phyloP scores from a whole-genome alignment of 164 flowering plant species.

The Piper longum region DNA sequence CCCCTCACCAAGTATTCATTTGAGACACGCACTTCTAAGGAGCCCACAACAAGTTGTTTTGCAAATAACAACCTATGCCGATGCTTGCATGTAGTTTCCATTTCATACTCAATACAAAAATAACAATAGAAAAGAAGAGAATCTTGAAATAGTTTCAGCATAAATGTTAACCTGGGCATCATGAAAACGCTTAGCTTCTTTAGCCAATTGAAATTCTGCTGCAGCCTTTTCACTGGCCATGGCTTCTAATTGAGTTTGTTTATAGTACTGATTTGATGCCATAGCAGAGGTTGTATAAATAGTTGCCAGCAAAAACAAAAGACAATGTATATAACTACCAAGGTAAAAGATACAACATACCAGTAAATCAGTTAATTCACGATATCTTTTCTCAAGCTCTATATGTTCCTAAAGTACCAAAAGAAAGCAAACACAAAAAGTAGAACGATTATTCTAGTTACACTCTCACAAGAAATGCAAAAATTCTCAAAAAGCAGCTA shows the following conservation, averaged over 20 bases:
- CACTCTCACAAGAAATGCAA: neutral
- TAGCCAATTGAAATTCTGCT: constrained; percentile 93
- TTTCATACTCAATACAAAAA: no score
- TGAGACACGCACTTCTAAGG: no score
- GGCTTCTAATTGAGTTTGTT: constrained; percentile 41
- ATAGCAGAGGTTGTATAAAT: neutral
- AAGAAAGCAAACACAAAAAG: neutral
- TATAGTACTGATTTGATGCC: constrained; percentile 12
- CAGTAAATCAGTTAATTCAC: no score
- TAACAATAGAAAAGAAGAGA: neutral
- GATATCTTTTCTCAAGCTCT: no score
- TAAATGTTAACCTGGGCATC: constrained; percentile 60
- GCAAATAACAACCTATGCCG: neutral
- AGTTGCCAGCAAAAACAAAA: neutral
- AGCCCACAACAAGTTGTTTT: no score
- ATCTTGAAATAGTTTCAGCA: neutral
- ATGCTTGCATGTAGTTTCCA: neutral
- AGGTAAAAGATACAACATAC: no score
- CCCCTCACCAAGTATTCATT: no score
- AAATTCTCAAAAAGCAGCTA: neutral
- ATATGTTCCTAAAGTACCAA: neutral
- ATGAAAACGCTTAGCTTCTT: constrained; percentile 70
- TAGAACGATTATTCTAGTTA: neutral
- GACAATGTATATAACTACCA: neutral
- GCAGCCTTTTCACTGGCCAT: constrained; percentile 98